Conservation (phyloP, 2,329 filamentous ascomycete genomes). For the Nigrospora sphaerica region DNA sequence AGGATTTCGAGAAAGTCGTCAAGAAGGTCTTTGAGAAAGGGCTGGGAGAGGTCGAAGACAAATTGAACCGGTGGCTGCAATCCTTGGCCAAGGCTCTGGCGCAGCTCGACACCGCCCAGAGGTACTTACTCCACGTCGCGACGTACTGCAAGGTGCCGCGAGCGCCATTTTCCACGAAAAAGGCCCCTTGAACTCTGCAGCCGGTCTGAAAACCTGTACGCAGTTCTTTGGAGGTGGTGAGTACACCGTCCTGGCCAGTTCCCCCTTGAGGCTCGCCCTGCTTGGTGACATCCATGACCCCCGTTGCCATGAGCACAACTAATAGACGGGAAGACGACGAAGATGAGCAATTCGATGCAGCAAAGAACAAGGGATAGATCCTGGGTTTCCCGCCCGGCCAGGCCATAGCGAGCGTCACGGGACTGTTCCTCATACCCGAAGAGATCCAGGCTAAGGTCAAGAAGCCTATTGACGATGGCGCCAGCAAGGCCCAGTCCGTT, state of each 20-base stretch:
- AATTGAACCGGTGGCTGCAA: neutral
- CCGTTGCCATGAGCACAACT: neutral
- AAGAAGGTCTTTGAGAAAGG: neutral
- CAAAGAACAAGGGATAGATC: neutral
- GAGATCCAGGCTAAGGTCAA: neutral
- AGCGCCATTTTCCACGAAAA: neutral
- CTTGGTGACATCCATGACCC: neutral
- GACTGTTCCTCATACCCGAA: neutral
- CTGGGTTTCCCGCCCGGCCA: neutral
- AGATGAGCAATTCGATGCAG: neutral
- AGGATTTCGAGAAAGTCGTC: neutral
- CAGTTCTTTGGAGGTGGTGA: neutral
- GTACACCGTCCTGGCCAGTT: neutral
- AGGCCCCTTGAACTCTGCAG: neutral
- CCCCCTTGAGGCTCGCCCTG: neutral
- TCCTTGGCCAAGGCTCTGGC: neutral
- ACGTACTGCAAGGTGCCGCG: neutral
- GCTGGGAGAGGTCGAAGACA: neutral
- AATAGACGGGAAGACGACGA: too few species aligned
- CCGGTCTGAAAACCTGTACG: neutral
- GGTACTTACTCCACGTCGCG: neutral
- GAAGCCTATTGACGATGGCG: neutral
- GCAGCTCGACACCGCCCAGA: neutral
- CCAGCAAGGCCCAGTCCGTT: neutral
- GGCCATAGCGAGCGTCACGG: neutral